Percentiles rank a stretch among this genome's conserved stretches.
These are phyloP conservation scores for Rhodocollybia butyracea DNA, from an alignment of 768 basidiomycete genomes.

Conservation along the genomic window DNA sequence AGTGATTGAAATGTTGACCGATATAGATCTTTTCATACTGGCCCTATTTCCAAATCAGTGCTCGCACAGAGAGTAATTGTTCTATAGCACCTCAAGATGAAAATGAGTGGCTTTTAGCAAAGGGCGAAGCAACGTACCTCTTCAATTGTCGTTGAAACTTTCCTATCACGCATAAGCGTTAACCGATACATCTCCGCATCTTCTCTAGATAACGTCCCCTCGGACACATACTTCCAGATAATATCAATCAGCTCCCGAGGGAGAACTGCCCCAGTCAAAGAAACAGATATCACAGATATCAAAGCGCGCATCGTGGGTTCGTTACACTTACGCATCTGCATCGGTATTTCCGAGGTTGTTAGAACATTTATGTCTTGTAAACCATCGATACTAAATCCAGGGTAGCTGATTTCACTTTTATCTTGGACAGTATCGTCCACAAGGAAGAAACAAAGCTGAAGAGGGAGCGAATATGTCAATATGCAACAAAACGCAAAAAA, in stretches of 20 bases:
- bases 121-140: background rate
- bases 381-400: background rate
- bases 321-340: background rate
- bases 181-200: background rate
- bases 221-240: background rate
- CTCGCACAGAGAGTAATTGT: background rate
- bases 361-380: background rate
- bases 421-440: background rate
- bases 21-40: no score
- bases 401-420: background rate
- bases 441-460: slow-evolving; percentile 2
- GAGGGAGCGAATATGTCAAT: background rate
- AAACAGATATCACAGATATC: background rate
- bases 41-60: no score
- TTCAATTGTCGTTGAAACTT: background rate
- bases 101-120: background rate
- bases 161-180: background rate
- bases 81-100: background rate
- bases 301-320: background rate
- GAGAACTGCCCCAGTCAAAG: background rate
- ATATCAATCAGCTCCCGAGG: background rate
- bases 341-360: slow-evolving; percentile 3
- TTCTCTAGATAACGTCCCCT: background rate
- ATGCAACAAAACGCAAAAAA: background rate
- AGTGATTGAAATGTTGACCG: no score